A percentile compares a stretch with the other conserved stretches of the same genome.
Conservation (phyloP, 2,329 filamentous ascomycete species). For the Pleoardoris graminearum region DNA sequence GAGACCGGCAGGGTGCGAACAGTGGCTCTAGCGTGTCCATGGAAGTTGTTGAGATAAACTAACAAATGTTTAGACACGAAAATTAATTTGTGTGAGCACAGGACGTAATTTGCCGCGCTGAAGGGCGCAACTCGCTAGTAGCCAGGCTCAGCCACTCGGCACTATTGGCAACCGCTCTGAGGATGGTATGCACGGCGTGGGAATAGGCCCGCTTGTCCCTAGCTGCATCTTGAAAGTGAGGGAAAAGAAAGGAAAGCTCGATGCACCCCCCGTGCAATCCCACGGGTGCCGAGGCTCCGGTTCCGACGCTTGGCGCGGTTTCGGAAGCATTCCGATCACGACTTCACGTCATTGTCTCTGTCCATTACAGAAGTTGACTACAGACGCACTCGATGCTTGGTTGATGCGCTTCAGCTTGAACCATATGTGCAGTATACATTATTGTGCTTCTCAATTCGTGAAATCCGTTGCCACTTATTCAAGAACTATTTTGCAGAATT, state of each 20-base stretch:
- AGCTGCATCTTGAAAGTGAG: not conserved
- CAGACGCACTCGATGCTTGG: not conserved
- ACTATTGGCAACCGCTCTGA: not conserved
- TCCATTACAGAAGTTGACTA: not conserved
- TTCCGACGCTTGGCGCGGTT: conserved; percentile 8
- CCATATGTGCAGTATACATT: not conserved
- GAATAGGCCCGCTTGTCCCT: too few relatives aligned
- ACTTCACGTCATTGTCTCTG: not conserved
- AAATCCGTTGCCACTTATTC: not conserved
- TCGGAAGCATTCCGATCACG: conserved; percentile 13
- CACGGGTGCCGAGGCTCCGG: not conserved
- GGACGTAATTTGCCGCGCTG: conserved; percentile 1
- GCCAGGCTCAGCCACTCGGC: conserved; percentile 18
- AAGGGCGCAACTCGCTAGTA: conserved; percentile 21
- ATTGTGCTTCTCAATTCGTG: not conserved
- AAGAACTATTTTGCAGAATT: not conserved
- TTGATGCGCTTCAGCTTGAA: not conserved
- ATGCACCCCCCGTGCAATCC: conserved; percentile 2
- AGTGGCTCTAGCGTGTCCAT: not conserved
- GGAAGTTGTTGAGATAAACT: not conserved
- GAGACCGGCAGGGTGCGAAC: not conserved
- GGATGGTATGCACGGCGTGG: not conserved
- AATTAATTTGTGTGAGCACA: conserved; percentile 15
- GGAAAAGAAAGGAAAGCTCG: conserved; percentile 1
- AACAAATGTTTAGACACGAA: not conserved